Evolutionary conservation across 139 green algal genomes (phyloP), one percentile per base, ranked within the genome.

Genomic region (Gonium pectorale): DNA sequence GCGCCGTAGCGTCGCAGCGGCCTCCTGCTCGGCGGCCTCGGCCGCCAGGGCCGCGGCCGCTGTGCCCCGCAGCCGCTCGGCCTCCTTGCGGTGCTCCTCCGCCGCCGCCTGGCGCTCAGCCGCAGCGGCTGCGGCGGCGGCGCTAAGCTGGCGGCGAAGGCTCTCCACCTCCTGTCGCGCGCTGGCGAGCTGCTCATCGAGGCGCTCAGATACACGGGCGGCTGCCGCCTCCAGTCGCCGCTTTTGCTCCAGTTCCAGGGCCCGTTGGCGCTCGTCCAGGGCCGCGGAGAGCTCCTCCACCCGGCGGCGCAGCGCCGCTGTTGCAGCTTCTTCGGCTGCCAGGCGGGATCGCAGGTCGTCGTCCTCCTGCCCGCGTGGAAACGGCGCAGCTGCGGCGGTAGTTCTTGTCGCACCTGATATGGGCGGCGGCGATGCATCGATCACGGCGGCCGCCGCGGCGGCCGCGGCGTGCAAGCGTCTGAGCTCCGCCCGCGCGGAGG

Each of bases 71-170:
- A 68, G 52, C 33, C 49, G 51, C 52, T 37, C 2, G 11, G 66
- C 33, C 71, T 64, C 49, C 26, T 29, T 15, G 7, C n/a, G 35
- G 21, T 67, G 72, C 52, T 51, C 72, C 6, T n/a, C 43, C 3
- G 37, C 27, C 54, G 52, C 35, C 51, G 72, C 52, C 52, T 79
- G 21, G 21, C 71, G 49, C 31, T 79, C 71, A 35, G 71, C 71
- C 71, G 54, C 49, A 5, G 71, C 71, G 2, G 71, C 71, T 17
- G 46, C 49, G 31, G 66, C 40, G 1, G 71, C 71, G 24, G 71
- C 54, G 40, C n/a, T 38, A 1, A 81, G 54, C 54, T 81, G 77
- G 31, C 49, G 41, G 5, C 77, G 77, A 41, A 83, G 40, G 0
- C 35, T 43, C 41, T 56, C 60, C 43, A 73, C 60, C n/a, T 83